Percentiles rank a stretch among this genome's conserved stretches.
These are phyloP conservation scores for Papiliotrema flavescens DNA, from an alignment of 1,284 basidiomycete genomes.

Conservation along the genomic window DNA sequence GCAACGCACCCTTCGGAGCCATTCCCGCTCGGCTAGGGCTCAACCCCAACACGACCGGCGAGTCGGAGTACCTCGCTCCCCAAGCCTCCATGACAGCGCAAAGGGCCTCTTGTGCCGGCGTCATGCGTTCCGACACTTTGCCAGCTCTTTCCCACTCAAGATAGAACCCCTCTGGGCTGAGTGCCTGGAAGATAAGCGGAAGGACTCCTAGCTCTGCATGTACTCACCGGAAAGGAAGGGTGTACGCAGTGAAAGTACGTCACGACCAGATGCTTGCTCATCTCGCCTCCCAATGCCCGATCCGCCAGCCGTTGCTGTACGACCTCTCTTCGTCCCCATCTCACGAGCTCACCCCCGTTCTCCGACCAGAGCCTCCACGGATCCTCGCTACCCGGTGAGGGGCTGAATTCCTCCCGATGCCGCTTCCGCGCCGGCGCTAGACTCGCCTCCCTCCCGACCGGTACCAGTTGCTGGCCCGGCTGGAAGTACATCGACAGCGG, in stretches of 20 bases:
- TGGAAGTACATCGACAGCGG: not conserved
- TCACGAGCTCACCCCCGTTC: conserved; percentile 3
- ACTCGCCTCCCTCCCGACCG: not conserved
- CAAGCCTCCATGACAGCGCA: conserved; percentile 41
- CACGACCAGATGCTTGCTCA: conserved; percentile 34
- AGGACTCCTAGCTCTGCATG: not conserved
- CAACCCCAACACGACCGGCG: conserved; percentile 34
- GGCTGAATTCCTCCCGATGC: not conserved
- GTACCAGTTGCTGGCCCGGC: not conserved
- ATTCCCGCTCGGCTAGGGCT: conserved; percentile 7
- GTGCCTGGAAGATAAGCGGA: conserved; percentile 6
- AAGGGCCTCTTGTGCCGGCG: conserved; percentile 31
- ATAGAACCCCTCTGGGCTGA: conserved; percentile 38
- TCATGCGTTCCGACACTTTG: conserved; percentile 32
- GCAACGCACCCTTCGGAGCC: conserved; percentile 28
- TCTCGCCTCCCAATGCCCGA: conserved; percentile 24
- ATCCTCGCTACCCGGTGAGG: conserved; percentile 3
- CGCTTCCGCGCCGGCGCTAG: not conserved
- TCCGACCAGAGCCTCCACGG: conserved; percentile 23
- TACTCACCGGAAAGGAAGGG: conserved; percentile 27
- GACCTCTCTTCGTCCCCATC: conserved; percentile 23
- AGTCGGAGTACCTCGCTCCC: conserved; percentile 40
- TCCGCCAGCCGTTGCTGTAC: conserved; percentile 33
- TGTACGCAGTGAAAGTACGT: conserved; percentile 37
- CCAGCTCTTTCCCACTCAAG: conserved; percentile 34